Conservation (phyloP, 176 grass and related monocot genomes). For the Cymbopogon citratus region DNA sequence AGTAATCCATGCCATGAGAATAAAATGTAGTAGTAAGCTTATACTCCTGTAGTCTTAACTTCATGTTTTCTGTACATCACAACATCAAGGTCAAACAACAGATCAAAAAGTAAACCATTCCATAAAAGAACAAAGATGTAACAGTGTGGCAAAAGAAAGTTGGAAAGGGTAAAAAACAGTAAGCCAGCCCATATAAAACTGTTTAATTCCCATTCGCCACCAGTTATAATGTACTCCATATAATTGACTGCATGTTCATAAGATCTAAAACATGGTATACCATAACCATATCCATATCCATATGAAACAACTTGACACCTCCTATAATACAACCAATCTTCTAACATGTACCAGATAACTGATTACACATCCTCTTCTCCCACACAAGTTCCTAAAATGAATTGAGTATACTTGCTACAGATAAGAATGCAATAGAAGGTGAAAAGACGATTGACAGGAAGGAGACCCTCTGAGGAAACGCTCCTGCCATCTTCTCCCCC, state of each 20-base stretch:
- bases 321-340: conserved; percentile 38
- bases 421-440: conserved; percentile 28
- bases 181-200: too few species aligned
- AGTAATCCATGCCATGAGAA: not conserved
- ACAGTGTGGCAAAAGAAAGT: not conserved
- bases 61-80: not conserved
- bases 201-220: too few species aligned
- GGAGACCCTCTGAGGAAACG: not conserved
- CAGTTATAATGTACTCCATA: not conserved
- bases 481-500: conserved; percentile 25
- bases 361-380: conserved; percentile 31
- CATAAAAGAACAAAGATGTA: not conserved
- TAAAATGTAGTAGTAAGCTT: not conserved
- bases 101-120: not conserved
- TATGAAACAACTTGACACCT: conserved; percentile 24
- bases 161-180: not conserved
- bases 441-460: conserved; percentile 11
- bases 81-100: not conserved
- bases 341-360: conserved; percentile 35
- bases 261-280: conserved; percentile 15
- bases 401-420: conserved; percentile 27
- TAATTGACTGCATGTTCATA: conserved; percentile 17
- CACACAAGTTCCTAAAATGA: conserved; percentile 37
- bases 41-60: not conserved
- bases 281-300: conserved; percentile 34